Evolutionary conservation across 148 eudicot genomes (phyloP).

Genomic region (Dysphania ambrosioides): DNA sequence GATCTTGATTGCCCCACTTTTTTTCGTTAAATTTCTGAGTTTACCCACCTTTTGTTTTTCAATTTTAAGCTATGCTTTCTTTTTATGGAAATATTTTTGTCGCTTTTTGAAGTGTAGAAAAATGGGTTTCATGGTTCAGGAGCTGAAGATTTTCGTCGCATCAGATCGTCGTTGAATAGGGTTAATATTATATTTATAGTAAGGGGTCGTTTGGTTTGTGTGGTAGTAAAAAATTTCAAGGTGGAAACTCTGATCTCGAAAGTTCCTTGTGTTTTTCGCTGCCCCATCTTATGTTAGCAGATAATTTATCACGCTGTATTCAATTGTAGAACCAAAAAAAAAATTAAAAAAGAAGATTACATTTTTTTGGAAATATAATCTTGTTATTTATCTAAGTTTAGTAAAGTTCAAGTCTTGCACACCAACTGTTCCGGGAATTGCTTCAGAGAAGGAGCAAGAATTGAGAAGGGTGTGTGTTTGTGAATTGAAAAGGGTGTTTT

Average conservation of each 20-base stretch:
- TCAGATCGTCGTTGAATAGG: not conserved
- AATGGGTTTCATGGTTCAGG: conserved; percentile 20
- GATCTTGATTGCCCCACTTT: conserved; percentile 27
- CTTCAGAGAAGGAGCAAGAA: not conserved
- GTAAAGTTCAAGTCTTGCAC: too few relatives aligned
- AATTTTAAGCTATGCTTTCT: not conserved
- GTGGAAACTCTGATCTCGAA: conserved; percentile 25
- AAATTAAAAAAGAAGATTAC: not conserved
- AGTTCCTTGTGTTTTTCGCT: conserved; percentile 30
- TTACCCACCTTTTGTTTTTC: not conserved
- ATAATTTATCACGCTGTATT: not conserved
- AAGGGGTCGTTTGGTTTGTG: conserved; percentile 14
- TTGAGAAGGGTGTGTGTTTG: conserved; percentile 8
- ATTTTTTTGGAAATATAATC: too few relatives aligned
- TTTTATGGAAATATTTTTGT: not conserved
- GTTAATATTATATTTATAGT: not conserved
- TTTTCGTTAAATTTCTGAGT: not conserved
- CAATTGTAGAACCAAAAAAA: not conserved
- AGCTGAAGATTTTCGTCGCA: not conserved
- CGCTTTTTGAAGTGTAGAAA: not conserved
- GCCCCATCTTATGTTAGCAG: conserved; percentile 25
- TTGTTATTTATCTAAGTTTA: too few relatives aligned
- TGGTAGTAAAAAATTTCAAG: conserved; percentile 6
- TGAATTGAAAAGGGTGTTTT: not conserved
- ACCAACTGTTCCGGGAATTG: conserved; percentile 23